These are phyloP conservation scores for Elsinoe fawcettii DNA, from an alignment of 2,329 filamentous ascomycete species.

Conservation along the genomic window DNA sequence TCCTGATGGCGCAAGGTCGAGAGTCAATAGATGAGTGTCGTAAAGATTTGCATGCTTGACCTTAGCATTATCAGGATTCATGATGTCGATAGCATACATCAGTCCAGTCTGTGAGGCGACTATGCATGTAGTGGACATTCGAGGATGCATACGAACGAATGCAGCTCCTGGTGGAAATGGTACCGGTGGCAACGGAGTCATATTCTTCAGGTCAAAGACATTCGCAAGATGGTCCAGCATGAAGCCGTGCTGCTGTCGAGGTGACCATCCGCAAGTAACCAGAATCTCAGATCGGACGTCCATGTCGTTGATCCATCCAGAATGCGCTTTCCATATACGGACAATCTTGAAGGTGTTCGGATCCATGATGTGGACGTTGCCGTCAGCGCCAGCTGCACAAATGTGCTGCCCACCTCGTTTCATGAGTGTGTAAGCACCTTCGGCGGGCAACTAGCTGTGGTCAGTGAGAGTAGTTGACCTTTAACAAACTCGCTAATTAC, in stretches of 20 bases:
- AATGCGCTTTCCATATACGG: slow-evolving; percentile 86
- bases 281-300: slow-evolving; percentile 92
- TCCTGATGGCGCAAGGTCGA: slow-evolving; percentile 82
- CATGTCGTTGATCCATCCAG: slow-evolving; percentile 88
- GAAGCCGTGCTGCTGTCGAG: slow-evolving; percentile 68
- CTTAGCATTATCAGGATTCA: slow-evolving; percentile 83
- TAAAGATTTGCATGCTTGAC: slow-evolving; percentile 74
- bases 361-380: slow-evolving; percentile 79
- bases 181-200: slow-evolving; percentile 80
- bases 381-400: slow-evolving; percentile 78
- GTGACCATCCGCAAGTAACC: slow-evolving; percentile 88
- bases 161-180: slow-evolving; percentile 88
- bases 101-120: slow-evolving; percentile 87
- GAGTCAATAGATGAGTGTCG: slow-evolving; percentile 61
- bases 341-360: slow-evolving; percentile 67
- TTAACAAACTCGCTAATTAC: slow-evolving; percentile 21
- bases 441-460: slow-evolving; percentile 53
- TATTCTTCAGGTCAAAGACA: slow-evolving; percentile 88
- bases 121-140: slow-evolving; percentile 89
- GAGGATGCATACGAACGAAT: slow-evolving; percentile 92
- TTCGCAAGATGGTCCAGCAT: slow-evolving; percentile 91
- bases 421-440: slow-evolving; percentile 82
- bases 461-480: slow-evolving; percentile 1
- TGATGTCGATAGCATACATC: slow-evolving; percentile 90
- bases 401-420: slow-evolving; percentile 78